phyloP scores from a whole-genome alignment of 2,329 filamentous ascomycete genomes.

The Coniochaeta prunicola region DNA sequence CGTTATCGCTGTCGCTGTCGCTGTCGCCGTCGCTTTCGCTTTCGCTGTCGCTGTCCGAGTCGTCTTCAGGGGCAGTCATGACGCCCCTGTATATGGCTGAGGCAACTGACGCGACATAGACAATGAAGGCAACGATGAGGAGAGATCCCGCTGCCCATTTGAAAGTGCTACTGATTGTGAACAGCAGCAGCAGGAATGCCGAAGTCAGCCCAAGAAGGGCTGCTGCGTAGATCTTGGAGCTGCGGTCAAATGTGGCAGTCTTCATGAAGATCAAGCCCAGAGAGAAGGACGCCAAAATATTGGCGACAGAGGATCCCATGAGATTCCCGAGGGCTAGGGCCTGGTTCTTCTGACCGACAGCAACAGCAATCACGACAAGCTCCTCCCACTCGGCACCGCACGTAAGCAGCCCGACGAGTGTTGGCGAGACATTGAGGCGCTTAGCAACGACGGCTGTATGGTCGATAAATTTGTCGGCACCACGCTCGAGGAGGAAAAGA shows the following conservation, averaged over 20 bases:
- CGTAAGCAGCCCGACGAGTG: conserved; percentile 41
- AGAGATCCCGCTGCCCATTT: conserved; percentile 27
- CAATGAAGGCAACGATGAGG: conserved; percentile 31
- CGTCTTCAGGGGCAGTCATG: conserved; percentile 30
- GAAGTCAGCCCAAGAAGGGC: conserved; percentile 33
- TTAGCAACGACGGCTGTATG: conserved; percentile 38
- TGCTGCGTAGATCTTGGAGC: conserved; percentile 37
- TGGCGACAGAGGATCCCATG: conserved; percentile 42
- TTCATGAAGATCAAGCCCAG: conserved; percentile 37
- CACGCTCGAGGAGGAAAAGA: conserved; percentile 41
- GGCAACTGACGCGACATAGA: conserved; percentile 35
- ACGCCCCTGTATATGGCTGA: conserved; percentile 36
- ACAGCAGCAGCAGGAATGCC: conserved; percentile 24
- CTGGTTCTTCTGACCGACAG: conserved; percentile 32
- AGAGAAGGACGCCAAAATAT: conserved; percentile 45
- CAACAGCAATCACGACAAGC: conserved; percentile 40
- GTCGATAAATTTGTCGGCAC: conserved; percentile 44
- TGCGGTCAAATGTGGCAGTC: conserved; percentile 30
- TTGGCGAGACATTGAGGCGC: conserved; percentile 34
- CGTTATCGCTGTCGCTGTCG: conserved; percentile 2
- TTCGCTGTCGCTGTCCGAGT: conserved; percentile 27
- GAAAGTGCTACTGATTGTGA: conserved; percentile 20
- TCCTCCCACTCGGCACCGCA: conserved; percentile 48
- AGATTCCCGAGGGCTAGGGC: conserved; percentile 43
- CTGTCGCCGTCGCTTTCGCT: conserved; percentile 4